Base-by-base conservation (phyloP, 2,329 filamentous ascomycete species). In the Chrysosphaeria jannelii region DNA sequence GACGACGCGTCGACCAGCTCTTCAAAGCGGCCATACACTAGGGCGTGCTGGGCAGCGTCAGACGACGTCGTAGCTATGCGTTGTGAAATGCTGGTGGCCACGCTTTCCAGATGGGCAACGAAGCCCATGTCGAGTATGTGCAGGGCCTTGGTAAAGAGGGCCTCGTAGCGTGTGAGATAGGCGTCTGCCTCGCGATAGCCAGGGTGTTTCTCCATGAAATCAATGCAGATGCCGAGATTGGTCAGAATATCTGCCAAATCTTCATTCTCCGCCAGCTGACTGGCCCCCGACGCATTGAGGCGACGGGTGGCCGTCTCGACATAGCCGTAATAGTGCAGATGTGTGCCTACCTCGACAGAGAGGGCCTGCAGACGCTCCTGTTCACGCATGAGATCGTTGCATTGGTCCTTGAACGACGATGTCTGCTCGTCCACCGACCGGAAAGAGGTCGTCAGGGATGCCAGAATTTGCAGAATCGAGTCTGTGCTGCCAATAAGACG, bases 291-390 rank as follows among this genome's bases (percentile, higher is more conserved):
- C 1, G 79, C 79, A 48, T 93, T 93, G 27, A 97, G 59, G 9
- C 78, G 61, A 26, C 79, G 60, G 0, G 78, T 90, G 29, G 81
- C 78, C 22, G 69, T 78, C 31, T 97, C 85, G 5, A 97, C 56
- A 38, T 90, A 91, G 11, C 71, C 63, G 42, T 97, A 97, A 44
- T 89, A 91, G 38, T 79, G 67, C n/a, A 91, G 50, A 34, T 91
- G 88, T 13, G 74, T 71, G 13, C 74, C 69, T 27, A 97, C 69
- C 28, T 78, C 68, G 33, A 88, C 63, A 3, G 78, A 76, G 20
- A 97, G 55, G 32, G 56, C 58, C 30, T 74, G 65, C 19, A 91
- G 54, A 13, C 72, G 63, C 34, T 57, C 62, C 45, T 93, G 78
- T 35, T 90, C 79, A 2, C 59, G 52, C 14, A 93, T 48, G 3